Base-by-base conservation (phyloP, 2,329 filamentous ascomycete genomes). In the Arthrobotrys entomopaga region DNA sequence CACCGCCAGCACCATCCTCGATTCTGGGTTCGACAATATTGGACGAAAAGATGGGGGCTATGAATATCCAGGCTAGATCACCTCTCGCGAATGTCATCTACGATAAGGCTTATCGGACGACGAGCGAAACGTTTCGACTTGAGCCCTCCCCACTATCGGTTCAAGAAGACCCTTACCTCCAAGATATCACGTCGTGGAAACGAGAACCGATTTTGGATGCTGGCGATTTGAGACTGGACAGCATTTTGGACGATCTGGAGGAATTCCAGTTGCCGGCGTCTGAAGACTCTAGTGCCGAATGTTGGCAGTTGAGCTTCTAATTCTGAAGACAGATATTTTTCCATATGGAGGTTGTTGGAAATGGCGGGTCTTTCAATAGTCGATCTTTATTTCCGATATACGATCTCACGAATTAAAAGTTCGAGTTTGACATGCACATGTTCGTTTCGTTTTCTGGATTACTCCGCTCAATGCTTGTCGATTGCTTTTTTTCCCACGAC, bases 251-350 rank as follows among this genome's bases (percentile, higher is more conserved):
- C 11, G 57, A 64, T 20, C 57, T 74, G 15, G 70, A 74, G 24
- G 70, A 74, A 52, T 74, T 74, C 29, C 26, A 60, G 26, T 42
- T 74, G 19, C 70, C 70, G 10, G 57, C 52, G 7, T 50, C 70
- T 1, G 70, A 74, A n/a, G 63, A 74, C 19, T 63, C 57, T 15
- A 48, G 59, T 26, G 38, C 43, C 2, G 60, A 67, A n/a, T 48
- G 56, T 19, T 74, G 70, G 70, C 70, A 67, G 46, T 43, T 74
- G 42, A 63, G 57, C 43, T 74, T 74, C 22, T 74, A 40, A 63
- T 19, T 29, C 43, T 11, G 34, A 29, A 8, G 19, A 19, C 29
- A 34, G 10, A 34, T 34, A 3, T 34, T n/a, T n/a, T n/a, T n/a
- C n/a, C 29, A 5, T 34, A 34, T 34, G 10, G 29, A 34, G 10